Percentiles rank a stretch among this genome's conserved stretches.
Conservation (phyloP, 257 asterid genomes). For the Salvia miltiorrhiza region DNA sequence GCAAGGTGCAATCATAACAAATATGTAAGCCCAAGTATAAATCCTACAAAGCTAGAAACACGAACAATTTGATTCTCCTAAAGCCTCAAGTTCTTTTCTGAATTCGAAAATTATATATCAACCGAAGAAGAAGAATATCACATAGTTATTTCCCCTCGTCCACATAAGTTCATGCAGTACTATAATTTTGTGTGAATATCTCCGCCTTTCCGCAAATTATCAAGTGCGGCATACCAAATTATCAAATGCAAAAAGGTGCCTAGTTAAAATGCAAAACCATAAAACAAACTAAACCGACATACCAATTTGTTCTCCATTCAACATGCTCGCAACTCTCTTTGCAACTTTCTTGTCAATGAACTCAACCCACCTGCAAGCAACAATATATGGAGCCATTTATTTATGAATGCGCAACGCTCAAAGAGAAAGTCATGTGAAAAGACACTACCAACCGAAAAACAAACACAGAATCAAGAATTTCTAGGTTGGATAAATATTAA, state of each 20-base stretch:
- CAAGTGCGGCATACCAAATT: not conserved
- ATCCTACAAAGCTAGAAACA: no score
- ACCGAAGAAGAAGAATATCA: no score
- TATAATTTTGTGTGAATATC: not conserved
- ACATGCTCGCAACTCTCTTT: constrained; percentile 72
- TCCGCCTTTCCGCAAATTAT: not conserved
- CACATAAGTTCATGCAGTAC: not conserved
- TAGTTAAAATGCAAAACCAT: not conserved
- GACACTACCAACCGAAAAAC: not conserved
- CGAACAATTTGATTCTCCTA: not conserved
- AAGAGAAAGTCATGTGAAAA: not conserved
- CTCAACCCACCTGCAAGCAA: constrained; percentile 82
- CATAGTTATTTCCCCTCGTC: no score
- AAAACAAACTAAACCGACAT: constrained; percentile 16
- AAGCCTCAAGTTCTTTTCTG: not conserved
- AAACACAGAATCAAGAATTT: no score
- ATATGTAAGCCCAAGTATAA: not conserved
- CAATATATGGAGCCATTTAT: not conserved
- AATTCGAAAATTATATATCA: not conserved
- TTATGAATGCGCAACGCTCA: not conserved
- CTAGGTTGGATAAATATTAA: no score
- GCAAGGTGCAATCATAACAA: not conserved
- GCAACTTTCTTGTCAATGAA: constrained; percentile 76
- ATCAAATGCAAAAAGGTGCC: not conserved
- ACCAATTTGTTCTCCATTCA: constrained; percentile 90